Conservation (phyloP, 2,329 filamentous ascomycete species). For the Apiospora pterosperma region DNA sequence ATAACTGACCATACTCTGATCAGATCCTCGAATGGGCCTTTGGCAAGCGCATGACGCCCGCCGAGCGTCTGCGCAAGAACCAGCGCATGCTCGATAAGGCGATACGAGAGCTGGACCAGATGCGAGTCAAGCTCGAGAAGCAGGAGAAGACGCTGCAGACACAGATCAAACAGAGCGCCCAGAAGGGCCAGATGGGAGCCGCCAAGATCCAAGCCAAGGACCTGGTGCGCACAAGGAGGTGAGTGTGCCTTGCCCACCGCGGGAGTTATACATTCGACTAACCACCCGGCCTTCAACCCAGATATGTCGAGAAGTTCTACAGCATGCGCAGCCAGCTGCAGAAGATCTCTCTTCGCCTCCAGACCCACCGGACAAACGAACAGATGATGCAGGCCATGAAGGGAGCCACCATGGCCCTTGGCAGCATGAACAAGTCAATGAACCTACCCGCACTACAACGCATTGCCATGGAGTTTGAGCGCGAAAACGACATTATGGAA, state of each 20-base stretch:
- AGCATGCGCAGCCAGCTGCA: slow-evolving; percentile 96
- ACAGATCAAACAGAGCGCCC: slow-evolving; percentile 97
- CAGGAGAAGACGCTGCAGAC: slow-evolving; percentile 96
- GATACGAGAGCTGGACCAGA: slow-evolving; percentile 91
- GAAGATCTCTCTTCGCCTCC: slow-evolving; percentile 90
- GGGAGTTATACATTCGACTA: slow-evolving; percentile 26
- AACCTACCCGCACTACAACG: slow-evolving; percentile 92
- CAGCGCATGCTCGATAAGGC: slow-evolving; percentile 97
- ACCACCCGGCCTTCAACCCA: background rate
- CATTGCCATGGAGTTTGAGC: slow-evolving; percentile 98
- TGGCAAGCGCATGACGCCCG: slow-evolving; percentile 97
- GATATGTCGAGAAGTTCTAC: slow-evolving; percentile 98
- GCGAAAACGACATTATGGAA: slow-evolving; percentile 99
- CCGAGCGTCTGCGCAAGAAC: slow-evolving; percentile 87
- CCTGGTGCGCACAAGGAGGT: slow-evolving; percentile 84
- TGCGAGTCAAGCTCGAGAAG: slow-evolving; percentile 93
- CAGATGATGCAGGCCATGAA: slow-evolving; percentile 99
- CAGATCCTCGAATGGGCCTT: slow-evolving; percentile 99
- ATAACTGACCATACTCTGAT: slow-evolving; percentile 3
- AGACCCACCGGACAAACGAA: slow-evolving; percentile 98
- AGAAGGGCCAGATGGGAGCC: slow-evolving; percentile 97
- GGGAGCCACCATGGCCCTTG: slow-evolving; percentile 85
- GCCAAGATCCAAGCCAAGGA: slow-evolving; percentile 99
- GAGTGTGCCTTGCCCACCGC: slow-evolving; percentile 10
- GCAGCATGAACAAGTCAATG: slow-evolving; percentile 97